A percentile compares a stretch with the other conserved stretches of the same genome.
Evolutionary conservation across 352 stramenopile species (phyloP).

Genomic region (Aphanomyces astaci): DNA sequence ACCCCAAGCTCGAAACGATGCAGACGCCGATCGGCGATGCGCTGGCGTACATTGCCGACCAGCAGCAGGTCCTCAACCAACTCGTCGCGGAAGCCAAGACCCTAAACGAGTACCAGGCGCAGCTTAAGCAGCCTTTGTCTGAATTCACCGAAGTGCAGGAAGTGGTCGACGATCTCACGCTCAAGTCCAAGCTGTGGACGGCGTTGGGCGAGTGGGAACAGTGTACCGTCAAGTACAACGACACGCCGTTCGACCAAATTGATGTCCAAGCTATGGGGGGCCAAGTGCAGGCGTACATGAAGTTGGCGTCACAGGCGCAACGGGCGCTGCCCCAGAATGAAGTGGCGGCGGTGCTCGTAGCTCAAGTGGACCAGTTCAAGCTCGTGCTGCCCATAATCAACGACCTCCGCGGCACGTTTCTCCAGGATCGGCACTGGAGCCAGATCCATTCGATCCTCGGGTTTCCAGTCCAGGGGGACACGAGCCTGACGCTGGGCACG

Average conservation of each 20-base stretch:
- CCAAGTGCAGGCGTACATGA: constrained; percentile 83
- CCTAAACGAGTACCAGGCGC: constrained; percentile 81
- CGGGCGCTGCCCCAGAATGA: constrained; percentile 85
- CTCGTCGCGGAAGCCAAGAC: constrained; percentile 78
- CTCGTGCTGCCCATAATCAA: constrained; percentile 70
- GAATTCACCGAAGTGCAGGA: constrained; percentile 88
- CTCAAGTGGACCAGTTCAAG: constrained; percentile 87
- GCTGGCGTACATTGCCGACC: constrained; percentile 57
- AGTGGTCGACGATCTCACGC: constrained; percentile 70
- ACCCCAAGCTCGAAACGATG: constrained; percentile 67
- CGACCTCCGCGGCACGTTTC: constrained; percentile 50
- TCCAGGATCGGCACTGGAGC: constrained; percentile 71
- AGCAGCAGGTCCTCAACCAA: constrained; percentile 61
- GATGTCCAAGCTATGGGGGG: constrained; percentile 83
- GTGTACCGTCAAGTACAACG: constrained; percentile 63
- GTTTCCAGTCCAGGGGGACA: constrained; percentile 74
- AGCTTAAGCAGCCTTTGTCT: constrained; percentile 79
- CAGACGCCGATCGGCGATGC: constrained; percentile 67
- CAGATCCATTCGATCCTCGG: constrained; percentile 73
- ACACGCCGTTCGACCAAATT: constrained; percentile 83
- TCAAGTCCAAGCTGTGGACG: constrained; percentile 88
- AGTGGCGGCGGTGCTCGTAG: constrained; percentile 62
- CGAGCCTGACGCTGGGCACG: constrained; percentile 69
- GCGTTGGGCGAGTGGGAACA: constrained; percentile 79
- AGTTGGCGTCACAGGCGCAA: constrained; percentile 77